phyloP scores from a whole-genome alignment of 2,329 filamentous ascomycete species.

The Epichloe typhina region DNA sequence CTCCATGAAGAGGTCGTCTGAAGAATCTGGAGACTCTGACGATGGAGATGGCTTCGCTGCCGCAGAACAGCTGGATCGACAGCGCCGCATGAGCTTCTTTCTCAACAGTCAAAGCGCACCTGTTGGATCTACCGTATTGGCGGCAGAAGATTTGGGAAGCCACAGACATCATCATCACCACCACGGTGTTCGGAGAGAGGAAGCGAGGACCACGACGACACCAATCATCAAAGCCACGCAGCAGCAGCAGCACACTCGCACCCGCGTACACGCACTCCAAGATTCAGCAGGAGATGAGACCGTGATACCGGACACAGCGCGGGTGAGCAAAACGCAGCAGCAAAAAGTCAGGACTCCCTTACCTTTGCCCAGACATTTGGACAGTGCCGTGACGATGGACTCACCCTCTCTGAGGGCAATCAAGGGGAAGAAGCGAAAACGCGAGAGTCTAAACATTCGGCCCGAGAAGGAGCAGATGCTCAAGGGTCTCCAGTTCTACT shows the following conservation, averaged over 20 bases:
- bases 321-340: constrained; percentile 19
- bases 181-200: not conserved
- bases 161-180: not conserved
- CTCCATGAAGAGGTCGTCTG: constrained; percentile 20
- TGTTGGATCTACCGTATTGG: not conserved
- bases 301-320: constrained; percentile 15
- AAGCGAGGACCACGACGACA: not conserved
- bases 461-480: constrained; percentile 46
- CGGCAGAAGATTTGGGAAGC: not conserved
- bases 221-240: constrained; percentile 20
- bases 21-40: not conserved
- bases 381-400: not conserved
- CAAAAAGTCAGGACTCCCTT: constrained; percentile 8
- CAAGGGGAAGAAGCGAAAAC: constrained; percentile 32
- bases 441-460: constrained; percentile 28
- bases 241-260: not conserved
- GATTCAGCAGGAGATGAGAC: constrained; percentile 13
- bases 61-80: not conserved
- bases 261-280: not conserved
- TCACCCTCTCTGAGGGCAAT: constrained; percentile 13
- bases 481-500: constrained; percentile 51
- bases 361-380: not conserved
- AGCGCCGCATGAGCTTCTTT: constrained; percentile 3
- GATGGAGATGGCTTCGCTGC: not conserved
- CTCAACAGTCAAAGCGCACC: not conserved